Percentiles rank a stretch among this genome's conserved stretches.
phyloP scores from a whole-genome alignment of 2,329 filamentous ascomycete species.

The Pyrenophora graminea region DNA sequence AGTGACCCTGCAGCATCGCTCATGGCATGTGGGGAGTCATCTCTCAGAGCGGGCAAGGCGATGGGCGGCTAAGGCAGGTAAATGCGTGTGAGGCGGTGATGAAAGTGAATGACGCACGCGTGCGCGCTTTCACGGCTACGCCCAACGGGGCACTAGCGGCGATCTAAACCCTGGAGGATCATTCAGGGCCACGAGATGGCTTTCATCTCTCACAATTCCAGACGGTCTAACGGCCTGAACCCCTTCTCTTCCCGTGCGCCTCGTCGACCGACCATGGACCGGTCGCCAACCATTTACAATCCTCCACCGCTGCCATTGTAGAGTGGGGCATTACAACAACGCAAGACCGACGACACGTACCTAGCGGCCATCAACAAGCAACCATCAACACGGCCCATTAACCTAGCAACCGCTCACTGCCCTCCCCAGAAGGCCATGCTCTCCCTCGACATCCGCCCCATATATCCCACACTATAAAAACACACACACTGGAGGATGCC shows the following conservation, averaged over 20 bases:
- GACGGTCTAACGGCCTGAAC: slow-evolving; percentile 12
- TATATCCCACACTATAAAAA: slow-evolving; percentile 17
- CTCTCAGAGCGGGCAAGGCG: slow-evolving; percentile 4
- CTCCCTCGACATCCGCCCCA: slow-evolving; percentile 22
- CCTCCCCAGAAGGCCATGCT: slow-evolving; percentile 37
- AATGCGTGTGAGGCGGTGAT: slow-evolving; percentile 8
- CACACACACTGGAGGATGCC: slow-evolving; percentile 39
- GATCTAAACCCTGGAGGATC: slow-evolving; percentile 15
- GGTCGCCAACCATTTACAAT: slow-evolving; percentile 6
- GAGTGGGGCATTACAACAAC: slow-evolving; percentile 14
- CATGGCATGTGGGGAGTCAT: slow-evolving; percentile 33
- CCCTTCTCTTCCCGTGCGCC: slow-evolving; percentile 16
- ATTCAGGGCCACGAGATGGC: slow-evolving; percentile 18
- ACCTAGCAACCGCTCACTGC: slow-evolving; percentile 33
- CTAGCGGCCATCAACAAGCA: slow-evolving; percentile 26
- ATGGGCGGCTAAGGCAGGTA: slow-evolving; percentile 16
- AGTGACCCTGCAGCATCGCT: slow-evolving; percentile 21
- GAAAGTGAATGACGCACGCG: slow-evolving; percentile 19
- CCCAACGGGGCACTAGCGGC: slow-evolving; percentile 16
- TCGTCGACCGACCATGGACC: slow-evolving; percentile 24
- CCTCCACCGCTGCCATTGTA: slow-evolving; percentile 18
- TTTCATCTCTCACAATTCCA: slow-evolving; percentile 25
- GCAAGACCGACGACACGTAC: slow-evolving; percentile 14
- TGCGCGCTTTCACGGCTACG: slow-evolving; percentile 21
- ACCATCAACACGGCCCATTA: slow-evolving; percentile 26